A percentile compares a stretch with the other conserved stretches of the same genome.
phyloP scores from a whole-genome alignment of 768 basidiomycete genomes.

The Psilocybe sp. region DNA sequence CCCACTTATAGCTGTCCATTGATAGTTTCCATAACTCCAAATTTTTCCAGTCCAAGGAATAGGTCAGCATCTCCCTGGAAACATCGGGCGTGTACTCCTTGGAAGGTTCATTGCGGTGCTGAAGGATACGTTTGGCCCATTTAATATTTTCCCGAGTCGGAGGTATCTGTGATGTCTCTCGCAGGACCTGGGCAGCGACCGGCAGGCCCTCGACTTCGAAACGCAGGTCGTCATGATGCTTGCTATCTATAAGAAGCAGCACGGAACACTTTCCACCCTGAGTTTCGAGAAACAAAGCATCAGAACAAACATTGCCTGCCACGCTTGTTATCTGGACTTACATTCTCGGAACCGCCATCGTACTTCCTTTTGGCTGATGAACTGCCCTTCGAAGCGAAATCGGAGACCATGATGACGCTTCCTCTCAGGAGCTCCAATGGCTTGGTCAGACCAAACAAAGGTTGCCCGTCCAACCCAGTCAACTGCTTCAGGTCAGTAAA shows the following conservation, averaged over 20 bases:
- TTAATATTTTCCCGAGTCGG: conserved; percentile 13
- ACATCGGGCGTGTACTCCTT: conserved; percentile 2
- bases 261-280: conserved; percentile 23
- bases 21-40: conserved; percentile 23
- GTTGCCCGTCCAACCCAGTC: conserved; percentile 29
- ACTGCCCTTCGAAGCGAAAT: conserved; percentile 28
- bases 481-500: conserved; percentile 20
- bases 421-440: conserved; percentile 18
- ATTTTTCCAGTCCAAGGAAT: conserved; percentile 27
- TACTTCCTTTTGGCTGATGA: conserved; percentile 33
- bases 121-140: conserved; percentile 14
- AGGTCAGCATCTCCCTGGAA: conserved; percentile 13
- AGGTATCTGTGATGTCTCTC: conserved; percentile 4
- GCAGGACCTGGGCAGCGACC: conserved; percentile 19
- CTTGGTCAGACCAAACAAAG: conserved; percentile 10
- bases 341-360: conserved; percentile 42
- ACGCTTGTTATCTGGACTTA: conserved; percentile 25
- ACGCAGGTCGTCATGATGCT: conserved; percentile 17
- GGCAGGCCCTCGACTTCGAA: conserved; percentile 14
- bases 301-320: neutral
- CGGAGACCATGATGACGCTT: conserved; percentile 26
- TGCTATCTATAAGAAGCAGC: conserved; percentile 25
- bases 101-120: conserved; percentile 2
- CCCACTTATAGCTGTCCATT: conserved; percentile 11
- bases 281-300: neutral